Evolutionary conservation across 1,284 basidiomycete species (phyloP).

Genomic region (Puccinia novopanici): DNA sequence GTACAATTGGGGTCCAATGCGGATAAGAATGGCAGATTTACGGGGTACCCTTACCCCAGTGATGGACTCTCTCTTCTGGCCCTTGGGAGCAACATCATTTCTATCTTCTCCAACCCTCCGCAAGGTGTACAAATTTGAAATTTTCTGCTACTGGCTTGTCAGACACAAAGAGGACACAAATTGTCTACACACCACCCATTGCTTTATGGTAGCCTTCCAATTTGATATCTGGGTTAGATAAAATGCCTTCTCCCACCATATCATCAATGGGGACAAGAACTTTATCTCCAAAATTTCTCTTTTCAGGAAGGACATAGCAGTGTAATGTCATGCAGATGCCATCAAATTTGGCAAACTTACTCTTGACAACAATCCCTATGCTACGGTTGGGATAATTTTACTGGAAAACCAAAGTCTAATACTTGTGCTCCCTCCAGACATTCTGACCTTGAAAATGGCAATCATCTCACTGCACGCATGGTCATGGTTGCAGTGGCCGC

Average conservation of each 20-base stretch:
- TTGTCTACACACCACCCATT: not conserved
- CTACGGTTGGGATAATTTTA: not conserved
- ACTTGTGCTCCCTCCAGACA: too few relatives aligned
- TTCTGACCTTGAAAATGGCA: too few relatives aligned
- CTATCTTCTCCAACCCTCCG: not conserved
- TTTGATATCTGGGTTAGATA: not conserved
- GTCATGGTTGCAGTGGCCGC: too few relatives aligned
- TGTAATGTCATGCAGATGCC: too few relatives aligned
- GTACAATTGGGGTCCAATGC: too few relatives aligned
- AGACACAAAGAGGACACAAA: not conserved
- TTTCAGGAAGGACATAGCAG: not conserved
- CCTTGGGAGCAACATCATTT: too few relatives aligned
- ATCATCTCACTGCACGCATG: too few relatives aligned
- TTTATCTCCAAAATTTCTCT: not conserved
- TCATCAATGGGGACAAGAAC: not conserved
- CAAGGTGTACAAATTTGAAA: not conserved
- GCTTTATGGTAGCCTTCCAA: not conserved
- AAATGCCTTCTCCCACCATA: not conserved
- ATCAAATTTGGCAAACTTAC: not conserved
- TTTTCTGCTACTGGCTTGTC: not conserved
- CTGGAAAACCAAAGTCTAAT: not conserved
- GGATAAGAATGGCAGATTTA: too few relatives aligned
- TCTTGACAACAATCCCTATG: conserved; percentile 6
- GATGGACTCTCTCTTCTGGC: too few relatives aligned
- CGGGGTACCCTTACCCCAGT: too few relatives aligned